A percentile compares a stretch with the other conserved stretches of the same genome.
These are phyloP conservation scores for Xylaria telfairii DNA, from an alignment of 495 filamentous ascomycete genomes.

Conservation along the genomic window DNA sequence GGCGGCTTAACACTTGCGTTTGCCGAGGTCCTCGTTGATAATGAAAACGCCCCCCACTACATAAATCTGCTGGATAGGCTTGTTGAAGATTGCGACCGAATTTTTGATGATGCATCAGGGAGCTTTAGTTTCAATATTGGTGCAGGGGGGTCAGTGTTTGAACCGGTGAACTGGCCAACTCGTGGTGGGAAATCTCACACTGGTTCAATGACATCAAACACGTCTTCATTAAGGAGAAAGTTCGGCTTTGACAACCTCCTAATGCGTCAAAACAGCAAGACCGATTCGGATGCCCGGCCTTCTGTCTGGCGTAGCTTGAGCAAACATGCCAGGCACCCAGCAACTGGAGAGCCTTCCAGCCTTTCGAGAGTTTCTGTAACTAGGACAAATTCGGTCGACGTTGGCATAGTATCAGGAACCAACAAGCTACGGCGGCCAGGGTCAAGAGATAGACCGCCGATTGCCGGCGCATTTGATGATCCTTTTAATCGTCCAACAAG, in stretches of 20 bases:
- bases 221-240: conserved; percentile 82
- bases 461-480: conserved; percentile 68
- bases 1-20: conserved; percentile 90
- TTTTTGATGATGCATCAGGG: conserved; percentile 72
- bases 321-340: conserved; percentile 71
- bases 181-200: conserved; percentile 53
- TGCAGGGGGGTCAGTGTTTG: conserved; percentile 44
- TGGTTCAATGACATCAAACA: conserved; percentile 65
- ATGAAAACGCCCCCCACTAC: conserved; percentile 79
- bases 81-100: conserved; percentile 86
- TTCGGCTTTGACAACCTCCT: conserved; percentile 78
- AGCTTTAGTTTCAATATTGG: conserved; percentile 51
- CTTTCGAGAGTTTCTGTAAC: conserved; percentile 68
- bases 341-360: conserved; percentile 59
- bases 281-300: conserved; percentile 67
- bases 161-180: conserved; percentile 53
- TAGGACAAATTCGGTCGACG: conserved; percentile 84
- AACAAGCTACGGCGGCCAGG: conserved; percentile 62
- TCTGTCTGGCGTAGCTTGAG: conserved; percentile 89
- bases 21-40: conserved; percentile 81
- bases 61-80: conserved; percentile 90
- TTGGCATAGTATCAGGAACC: conserved; percentile 58
- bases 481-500: conserved; percentile 50
- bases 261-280: conserved; percentile 74
- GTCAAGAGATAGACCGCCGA: conserved; percentile 69